Percentiles rank a stretch among this genome's conserved stretches.
phyloP scores from a whole-genome alignment of 306 rosid genomes.

The Ammopiptanthus mongolicus region DNA sequence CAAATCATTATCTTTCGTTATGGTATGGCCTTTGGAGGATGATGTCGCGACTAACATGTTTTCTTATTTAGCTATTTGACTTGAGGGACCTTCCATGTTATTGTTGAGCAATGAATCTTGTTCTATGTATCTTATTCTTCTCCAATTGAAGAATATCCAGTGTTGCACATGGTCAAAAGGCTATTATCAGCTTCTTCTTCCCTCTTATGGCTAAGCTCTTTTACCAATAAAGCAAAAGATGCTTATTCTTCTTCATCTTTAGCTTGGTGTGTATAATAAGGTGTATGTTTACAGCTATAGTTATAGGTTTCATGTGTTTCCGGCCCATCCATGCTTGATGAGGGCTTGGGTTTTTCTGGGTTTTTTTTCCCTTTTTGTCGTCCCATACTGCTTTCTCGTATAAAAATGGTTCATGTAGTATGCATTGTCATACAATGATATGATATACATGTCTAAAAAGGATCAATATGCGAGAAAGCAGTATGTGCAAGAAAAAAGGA shows the following conservation, averaged over 20 bases:
- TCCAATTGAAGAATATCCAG: not conserved
- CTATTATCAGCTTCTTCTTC: constrained; percentile 5
- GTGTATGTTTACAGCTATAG: not conserved
- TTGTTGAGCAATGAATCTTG: not conserved
- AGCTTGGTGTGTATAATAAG: not conserved
- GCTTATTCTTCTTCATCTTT: constrained; percentile 17
- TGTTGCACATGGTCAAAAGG: not conserved
- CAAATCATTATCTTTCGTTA: no score
- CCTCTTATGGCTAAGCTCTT: constrained; percentile 20
- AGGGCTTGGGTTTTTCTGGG: not conserved
- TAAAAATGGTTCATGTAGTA: not conserved
- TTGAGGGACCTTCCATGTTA: not conserved
- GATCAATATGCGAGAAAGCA: not conserved
- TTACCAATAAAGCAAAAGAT: not conserved
- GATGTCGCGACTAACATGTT: no score
- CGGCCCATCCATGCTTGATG: not conserved
- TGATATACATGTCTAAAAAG: not conserved
- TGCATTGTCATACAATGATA: not conserved
- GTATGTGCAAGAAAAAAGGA: constrained; percentile 27
- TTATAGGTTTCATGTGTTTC: not conserved
- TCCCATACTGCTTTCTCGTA: constrained; percentile 28
- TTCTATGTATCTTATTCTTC: not conserved
- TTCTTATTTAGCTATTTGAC: not conserved
- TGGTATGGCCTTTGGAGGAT: no score
- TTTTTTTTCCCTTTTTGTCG: not conserved